These are phyloP conservation scores for Sporothrix mexicana DNA, from an alignment of 2,329 filamentous ascomycete species.

Conservation along the genomic window DNA sequence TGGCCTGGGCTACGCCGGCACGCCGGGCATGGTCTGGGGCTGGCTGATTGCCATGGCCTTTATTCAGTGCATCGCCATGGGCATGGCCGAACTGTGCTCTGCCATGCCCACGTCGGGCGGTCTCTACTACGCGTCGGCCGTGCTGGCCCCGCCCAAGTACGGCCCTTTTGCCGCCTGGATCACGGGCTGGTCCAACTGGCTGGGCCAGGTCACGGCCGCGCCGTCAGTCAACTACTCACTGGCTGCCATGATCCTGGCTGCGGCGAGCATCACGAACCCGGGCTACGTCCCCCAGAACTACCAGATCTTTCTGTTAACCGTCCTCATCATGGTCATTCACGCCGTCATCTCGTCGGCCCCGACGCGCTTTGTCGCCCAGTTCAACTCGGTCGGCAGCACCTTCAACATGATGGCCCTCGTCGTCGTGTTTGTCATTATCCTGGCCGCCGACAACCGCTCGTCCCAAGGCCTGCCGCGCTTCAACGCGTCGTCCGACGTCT, in stretches of 20 bases:
- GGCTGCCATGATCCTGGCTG: constrained; percentile 73
- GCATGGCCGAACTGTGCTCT: constrained; percentile 73
- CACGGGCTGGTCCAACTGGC: constrained; percentile 74
- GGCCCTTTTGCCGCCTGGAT: constrained; percentile 72
- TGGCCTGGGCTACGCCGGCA: constrained; percentile 62
- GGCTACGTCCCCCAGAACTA: constrained; percentile 68
- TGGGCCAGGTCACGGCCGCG: constrained; percentile 69
- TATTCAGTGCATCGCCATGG: constrained; percentile 71
- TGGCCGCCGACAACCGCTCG: constrained; percentile 59
- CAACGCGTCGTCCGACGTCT: constrained; percentile 60
- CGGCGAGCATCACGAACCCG: constrained; percentile 70
- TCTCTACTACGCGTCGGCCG: constrained; percentile 75
- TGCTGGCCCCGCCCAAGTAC: constrained; percentile 69
- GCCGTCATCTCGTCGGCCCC: constrained; percentile 71
- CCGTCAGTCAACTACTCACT: constrained; percentile 71
- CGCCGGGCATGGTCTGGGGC: constrained; percentile 74
- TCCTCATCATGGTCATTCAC: constrained; percentile 71
- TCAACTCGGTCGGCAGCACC: constrained; percentile 72
- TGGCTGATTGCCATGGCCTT: constrained; percentile 76
- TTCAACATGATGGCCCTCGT: constrained; percentile 73
- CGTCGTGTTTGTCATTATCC: constrained; percentile 71
- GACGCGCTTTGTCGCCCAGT: constrained; percentile 70
- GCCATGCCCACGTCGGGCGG: constrained; percentile 76
- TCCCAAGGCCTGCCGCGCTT: constrained; percentile 51
- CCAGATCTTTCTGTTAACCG: constrained; percentile 71